These are phyloP conservation scores for Trypanosoma theileri DNA, from an alignment of 208 protist genomes.

Conservation along the genomic window DNA sequence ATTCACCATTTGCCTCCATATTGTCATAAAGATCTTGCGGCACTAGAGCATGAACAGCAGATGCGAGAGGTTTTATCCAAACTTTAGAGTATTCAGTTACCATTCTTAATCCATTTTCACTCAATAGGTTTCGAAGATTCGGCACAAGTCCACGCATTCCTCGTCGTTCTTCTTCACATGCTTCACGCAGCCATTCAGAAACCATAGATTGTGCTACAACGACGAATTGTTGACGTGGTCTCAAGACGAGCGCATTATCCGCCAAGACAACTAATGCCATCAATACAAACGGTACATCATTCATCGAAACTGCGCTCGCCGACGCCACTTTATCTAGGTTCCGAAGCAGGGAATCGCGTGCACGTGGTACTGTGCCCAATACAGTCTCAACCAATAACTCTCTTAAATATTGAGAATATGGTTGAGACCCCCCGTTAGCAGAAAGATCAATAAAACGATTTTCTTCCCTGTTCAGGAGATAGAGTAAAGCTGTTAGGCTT, in stretches of 20 bases:
- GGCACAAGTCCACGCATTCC: slow-evolving; percentile 36
- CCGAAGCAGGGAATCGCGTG: slow-evolving; percentile 38
- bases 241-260: slow-evolving; percentile 62
- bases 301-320: slow-evolving; percentile 37
- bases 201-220: slow-evolving; percentile 37
- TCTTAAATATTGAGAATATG: slow-evolving; percentile 40
- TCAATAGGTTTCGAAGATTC: slow-evolving; percentile 16
- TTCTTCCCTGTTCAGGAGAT: slow-evolving; percentile 31
- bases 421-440: slow-evolving; percentile 16
- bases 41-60: slow-evolving; percentile 50
- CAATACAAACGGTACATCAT: slow-evolving; percentile 48
- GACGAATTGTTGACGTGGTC: slow-evolving; percentile 50
- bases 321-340: slow-evolving; percentile 37
- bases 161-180: slow-evolving; percentile 46
- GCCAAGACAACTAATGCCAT: slow-evolving; percentile 55
- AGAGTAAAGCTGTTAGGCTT: slow-evolving; percentile 40
- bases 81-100: slow-evolving; percentile 52
- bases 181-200: slow-evolving; percentile 57
- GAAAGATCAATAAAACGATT: slow-evolving; percentile 35
- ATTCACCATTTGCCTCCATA: slow-evolving; percentile 55
- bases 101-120: slow-evolving; percentile 26
- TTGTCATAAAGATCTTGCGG: slow-evolving; percentile 77
- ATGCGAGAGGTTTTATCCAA: slow-evolving; percentile 45
- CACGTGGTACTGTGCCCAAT: slow-evolving; percentile 32
- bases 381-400: slow-evolving; percentile 64